Evolutionary conservation across 345 rosid genomes (phyloP), one percentile per base, ranked within the genome.

Genomic region (Arabidopsis suecica): DNA sequence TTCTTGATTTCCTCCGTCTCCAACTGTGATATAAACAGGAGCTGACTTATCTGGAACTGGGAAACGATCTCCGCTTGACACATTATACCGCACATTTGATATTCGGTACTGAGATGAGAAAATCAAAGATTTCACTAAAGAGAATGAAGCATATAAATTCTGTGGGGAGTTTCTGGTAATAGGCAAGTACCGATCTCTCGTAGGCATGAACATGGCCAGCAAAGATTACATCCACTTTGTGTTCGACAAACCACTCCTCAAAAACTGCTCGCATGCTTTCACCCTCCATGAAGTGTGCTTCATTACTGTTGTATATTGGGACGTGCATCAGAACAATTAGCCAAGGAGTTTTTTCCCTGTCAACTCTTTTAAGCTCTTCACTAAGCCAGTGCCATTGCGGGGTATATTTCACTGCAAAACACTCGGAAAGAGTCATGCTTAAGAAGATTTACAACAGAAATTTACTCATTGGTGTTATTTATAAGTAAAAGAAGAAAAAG

Each of bases 141-240:
- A 56, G 9, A 45, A 20, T 38, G 13, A 56, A 48, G 53, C 10
- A n/a, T 64, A 22, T 18, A 14, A 48, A 63, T 38, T 18, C 22
- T 48, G 22, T 6, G 25, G 14, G 14, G 38, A 48, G 13, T 34
- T 61, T 22, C 47, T 8, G 66, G 65, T 77, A 3, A 61, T 72
- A 77, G 77, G 69, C 18, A 73, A 32, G 62, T 87, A 93, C 98
- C n/a, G 97, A 95, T 95, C 99, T 89, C 80, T 95, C 99, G 73
- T 93, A 95, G 44, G 99, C 99, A 83, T 95, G 97, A 81, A 93
- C 99, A 69, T 93, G 99, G 32, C 97, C 98, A 69, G 97, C 97
- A 83, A 95, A 93, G 61, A 95, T 51, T 8, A 93, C 76, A 71
- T 95, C 98, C 56, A 95, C 98, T 87, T 75, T 90, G 77, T 79